A percentile compares a stretch with the other conserved stretches of the same genome.
phyloP scores from a whole-genome alignment of 2,329 filamentous ascomycete species.

The Fusarium pseudonygamai region DNA sequence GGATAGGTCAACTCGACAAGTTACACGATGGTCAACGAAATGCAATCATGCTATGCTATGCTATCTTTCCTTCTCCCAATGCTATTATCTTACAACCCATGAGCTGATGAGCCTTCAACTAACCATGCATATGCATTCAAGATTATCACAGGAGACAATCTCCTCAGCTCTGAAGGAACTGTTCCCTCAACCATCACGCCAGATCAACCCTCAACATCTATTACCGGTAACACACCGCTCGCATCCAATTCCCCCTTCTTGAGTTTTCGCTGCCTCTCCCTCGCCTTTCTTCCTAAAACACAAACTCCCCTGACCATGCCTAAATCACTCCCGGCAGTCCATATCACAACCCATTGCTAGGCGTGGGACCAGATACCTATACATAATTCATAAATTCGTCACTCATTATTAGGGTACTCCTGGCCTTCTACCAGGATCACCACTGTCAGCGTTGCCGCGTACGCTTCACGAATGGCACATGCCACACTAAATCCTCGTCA shows the following conservation, averaged over 20 bases:
- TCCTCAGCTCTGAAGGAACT: neutral
- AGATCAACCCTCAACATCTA: slow-evolving; percentile 5
- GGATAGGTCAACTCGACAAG: neutral
- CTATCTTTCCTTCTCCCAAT: neutral
- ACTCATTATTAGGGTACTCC: slow-evolving; percentile 55
- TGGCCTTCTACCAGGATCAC: slow-evolving; percentile 71
- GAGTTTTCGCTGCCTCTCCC: slow-evolving; percentile 1
- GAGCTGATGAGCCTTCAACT: slow-evolving; percentile 2
- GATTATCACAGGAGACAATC: slow-evolving; percentile 2
- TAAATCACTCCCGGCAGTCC: slow-evolving; percentile 5
- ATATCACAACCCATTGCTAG: slow-evolving; percentile 14
- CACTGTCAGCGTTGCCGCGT: slow-evolving; percentile 76
- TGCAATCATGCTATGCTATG: neutral
- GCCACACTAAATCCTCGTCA: slow-evolving; percentile 63
- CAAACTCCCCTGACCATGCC: slow-evolving; percentile 22
- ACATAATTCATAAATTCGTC: slow-evolving; percentile 43
- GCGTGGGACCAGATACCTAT: slow-evolving; percentile 10
- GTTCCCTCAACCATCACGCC: slow-evolving; percentile 13
- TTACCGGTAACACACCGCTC: slow-evolving; percentile 11
- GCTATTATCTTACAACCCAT: slow-evolving; percentile 6
- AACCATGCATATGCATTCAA: neutral
- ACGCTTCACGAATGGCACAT: slow-evolving; percentile 79
- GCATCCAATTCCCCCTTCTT: slow-evolving; percentile 4
- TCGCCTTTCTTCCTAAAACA: neutral
- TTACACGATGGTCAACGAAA: neutral